phyloP scores from a whole-genome alignment of 805 yeast species.

The Isabelozyma heimii region DNA sequence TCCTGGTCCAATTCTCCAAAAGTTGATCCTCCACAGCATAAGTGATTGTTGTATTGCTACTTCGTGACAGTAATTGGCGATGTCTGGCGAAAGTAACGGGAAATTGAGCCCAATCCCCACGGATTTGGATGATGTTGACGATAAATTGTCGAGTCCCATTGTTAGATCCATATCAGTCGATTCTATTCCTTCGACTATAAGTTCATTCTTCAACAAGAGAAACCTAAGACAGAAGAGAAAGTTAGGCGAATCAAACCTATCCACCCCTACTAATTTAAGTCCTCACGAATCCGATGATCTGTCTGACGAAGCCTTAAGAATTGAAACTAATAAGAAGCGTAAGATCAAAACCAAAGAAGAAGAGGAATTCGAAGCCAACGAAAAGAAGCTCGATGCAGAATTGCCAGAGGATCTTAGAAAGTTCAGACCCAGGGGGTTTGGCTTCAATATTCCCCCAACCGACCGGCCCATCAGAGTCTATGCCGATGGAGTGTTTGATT shows the following conservation, averaged over 20 bases:
- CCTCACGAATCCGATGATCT: conserved; percentile 14
- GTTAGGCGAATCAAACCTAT: conserved; percentile 6
- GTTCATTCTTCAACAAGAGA: conserved; percentile 26
- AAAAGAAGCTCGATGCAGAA: conserved; percentile 57
- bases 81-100: not conserved
- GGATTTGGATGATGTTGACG: not conserved
- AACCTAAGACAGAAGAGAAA: conserved; percentile 20
- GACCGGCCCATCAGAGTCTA: conserved; percentile 90
- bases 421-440: conserved; percentile 77
- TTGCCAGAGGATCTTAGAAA: conserved; percentile 70
- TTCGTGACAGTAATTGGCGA: too few relatives aligned
- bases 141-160: conserved; percentile 11
- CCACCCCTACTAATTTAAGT: conserved; percentile 13
- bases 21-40: too few relatives aligned
- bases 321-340: conserved; percentile 14
- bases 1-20: too few relatives aligned
- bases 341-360: conserved; percentile 22
- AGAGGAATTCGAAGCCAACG: conserved; percentile 43
- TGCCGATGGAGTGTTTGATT: conserved; percentile 97
- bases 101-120: not conserved
- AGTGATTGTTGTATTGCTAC: too few relatives aligned
- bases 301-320: conserved; percentile 9
- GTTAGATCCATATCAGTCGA: conserved; percentile 40
- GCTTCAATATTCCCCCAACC: conserved; percentile 76
- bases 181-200: conserved; percentile 34